Evolutionary conservation across 495 filamentous ascomycete genomes (phyloP).

Genomic region (Penicillium silybi): DNA sequence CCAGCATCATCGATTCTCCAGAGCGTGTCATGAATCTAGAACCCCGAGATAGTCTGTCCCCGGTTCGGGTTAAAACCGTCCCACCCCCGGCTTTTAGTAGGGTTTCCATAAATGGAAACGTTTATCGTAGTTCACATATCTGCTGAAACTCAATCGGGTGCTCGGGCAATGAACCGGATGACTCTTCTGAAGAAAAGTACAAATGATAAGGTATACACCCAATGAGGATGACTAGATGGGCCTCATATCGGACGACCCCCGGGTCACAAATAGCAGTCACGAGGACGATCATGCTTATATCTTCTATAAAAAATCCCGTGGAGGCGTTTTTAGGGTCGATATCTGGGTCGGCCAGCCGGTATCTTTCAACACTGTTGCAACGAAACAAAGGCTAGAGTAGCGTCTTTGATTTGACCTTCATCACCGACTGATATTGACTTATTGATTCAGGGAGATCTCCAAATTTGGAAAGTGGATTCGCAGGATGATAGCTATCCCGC

Average conservation of each 20-base stretch:
- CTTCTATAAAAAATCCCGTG: not conserved
- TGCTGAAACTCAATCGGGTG: not conserved
- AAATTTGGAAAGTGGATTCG: too few relatives aligned
- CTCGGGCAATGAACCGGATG: not conserved
- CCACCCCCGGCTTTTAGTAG: constrained; percentile 5
- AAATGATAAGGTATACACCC: not conserved
- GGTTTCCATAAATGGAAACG: constrained; percentile 1
- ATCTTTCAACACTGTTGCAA: too few relatives aligned
- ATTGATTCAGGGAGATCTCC: too few relatives aligned
- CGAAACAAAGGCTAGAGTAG: too few relatives aligned
- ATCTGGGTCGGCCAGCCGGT: too few relatives aligned
- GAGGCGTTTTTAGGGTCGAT: not conserved
- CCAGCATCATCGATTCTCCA: not conserved
- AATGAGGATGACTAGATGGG: not conserved
- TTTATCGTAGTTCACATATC: not conserved
- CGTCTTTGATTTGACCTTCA: too few relatives aligned
- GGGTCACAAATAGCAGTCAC: not conserved
- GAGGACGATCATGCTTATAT: not conserved
- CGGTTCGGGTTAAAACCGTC: constrained; percentile 8
- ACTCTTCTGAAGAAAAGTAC: not conserved
- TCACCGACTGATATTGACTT: too few relatives aligned
- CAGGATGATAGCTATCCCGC: too few relatives aligned
- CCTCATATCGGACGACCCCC: not conserved
- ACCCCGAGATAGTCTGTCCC: not conserved
- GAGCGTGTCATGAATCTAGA: constrained; percentile 3